phyloP scores from a whole-genome alignment of 805 yeast genomes.

The Metschnikowia corniflorae region DNA sequence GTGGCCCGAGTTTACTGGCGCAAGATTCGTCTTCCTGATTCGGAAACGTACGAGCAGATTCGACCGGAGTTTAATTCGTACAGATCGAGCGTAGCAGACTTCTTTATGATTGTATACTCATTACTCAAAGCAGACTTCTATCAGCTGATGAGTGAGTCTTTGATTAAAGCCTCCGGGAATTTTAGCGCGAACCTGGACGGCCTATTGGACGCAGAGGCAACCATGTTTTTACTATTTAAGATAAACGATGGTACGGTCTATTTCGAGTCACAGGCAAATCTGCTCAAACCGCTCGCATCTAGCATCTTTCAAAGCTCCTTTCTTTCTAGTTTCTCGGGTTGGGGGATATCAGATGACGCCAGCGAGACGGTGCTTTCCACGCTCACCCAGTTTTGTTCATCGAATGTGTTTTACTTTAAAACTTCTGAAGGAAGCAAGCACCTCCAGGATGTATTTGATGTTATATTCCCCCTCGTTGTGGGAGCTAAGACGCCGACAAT shows the following conservation, averaged over 20 bases:
- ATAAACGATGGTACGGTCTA: slow-evolving; percentile 50
- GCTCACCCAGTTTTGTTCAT: slow-evolving; percentile 40
- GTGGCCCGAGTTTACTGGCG: slow-evolving; percentile 65
- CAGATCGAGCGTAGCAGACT: slow-evolving; percentile 72
- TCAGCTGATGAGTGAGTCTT: slow-evolving; percentile 37
- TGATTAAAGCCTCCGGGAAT: slow-evolving; percentile 22
- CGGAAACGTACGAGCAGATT: slow-evolving; percentile 25
- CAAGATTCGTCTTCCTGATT: slow-evolving; percentile 51
- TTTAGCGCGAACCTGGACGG: background rate
- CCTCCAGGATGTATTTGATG: slow-evolving; percentile 52
- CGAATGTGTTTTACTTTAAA: slow-evolving; percentile 58
- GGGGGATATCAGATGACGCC: slow-evolving; percentile 7
- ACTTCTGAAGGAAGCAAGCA: slow-evolving; percentile 40
- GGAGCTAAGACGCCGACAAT: slow-evolving; percentile 35
- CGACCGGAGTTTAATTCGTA: slow-evolving; percentile 61
- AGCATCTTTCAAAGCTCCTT: slow-evolving; percentile 23
- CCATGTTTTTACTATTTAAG: slow-evolving; percentile 54
- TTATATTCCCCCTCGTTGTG: slow-evolving; percentile 39
- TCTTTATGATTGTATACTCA: slow-evolving; percentile 68
- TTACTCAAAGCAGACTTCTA: slow-evolving; percentile 55
- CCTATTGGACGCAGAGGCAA: slow-evolving; percentile 50
- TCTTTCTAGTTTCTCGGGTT: slow-evolving; percentile 18
- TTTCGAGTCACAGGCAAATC: slow-evolving; percentile 27
- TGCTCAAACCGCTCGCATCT: slow-evolving; percentile 25
- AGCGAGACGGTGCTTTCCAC: slow-evolving; percentile 20